Evolutionary conservation across 2,329 filamentous ascomycete genomes (phyloP), one percentile per base, ranked within the genome.

Genomic region (Aspergillus chevalieri): DNA sequence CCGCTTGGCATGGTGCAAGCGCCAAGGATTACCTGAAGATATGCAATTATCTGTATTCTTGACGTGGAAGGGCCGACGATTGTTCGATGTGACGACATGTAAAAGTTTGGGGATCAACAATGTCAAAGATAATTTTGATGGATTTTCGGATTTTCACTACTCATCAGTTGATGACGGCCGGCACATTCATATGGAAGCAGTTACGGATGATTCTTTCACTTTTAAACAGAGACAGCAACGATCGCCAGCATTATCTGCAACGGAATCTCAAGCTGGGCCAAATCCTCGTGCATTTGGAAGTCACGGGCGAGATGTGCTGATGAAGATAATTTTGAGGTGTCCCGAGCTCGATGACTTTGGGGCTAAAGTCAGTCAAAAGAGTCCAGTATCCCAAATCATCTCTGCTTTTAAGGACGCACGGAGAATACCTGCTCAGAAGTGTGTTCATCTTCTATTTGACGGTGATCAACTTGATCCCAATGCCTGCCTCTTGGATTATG

Each of bases 71-170:
- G 79, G 81, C 22, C 81, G 81, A 50, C 81, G 82, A 51, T 70
- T 95, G 3, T 95, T 86, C 64, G 82, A 87, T 55, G 79, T 80
- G n/a, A 88, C 87, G 4, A 91, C 85, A 1, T 84, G 88, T 51
- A 76, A 77, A 47, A 83, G 79, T 44, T 71, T 95, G 6, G 83
- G 84, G 6, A 78, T 93, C 43, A 70, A 72, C 24, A 19, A 8
- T 41, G 38, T 12, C 15, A 21, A 19, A 9, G 12, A 22, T 41
- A 41, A 22, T 41, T 41, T 9, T 41, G 38, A 15, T 41, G 15
- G 38, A 8, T 41, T 21, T 19, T 10, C 14, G 15, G 34, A 19
- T 14, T 2, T 41, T 8, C 38, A 30, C n/a, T n/a, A 75, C 19
- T 77, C 78, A 1, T 78, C 79, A 17, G 57, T 64, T 47, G 67